phyloP scores from a whole-genome alignment of 768 basidiomycete species.

The Clitopilus hobsonii region DNA sequence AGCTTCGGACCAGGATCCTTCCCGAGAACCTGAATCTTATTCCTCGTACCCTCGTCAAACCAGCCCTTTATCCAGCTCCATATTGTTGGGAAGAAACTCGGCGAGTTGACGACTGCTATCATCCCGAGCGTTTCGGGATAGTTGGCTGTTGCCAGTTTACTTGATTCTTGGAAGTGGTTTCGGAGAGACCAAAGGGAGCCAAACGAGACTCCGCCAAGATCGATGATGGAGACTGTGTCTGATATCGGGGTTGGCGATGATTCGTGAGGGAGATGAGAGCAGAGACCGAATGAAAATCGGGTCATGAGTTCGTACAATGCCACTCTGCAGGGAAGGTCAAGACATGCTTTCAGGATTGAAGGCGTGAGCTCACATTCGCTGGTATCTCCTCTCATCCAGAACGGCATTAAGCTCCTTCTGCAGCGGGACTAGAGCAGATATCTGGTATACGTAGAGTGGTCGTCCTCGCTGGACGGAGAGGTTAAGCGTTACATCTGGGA shows the following conservation, averaged over 20 bases:
- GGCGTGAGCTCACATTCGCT: constrained; percentile 54
- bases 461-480: constrained; percentile 45
- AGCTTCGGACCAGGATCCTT: constrained; percentile 52
- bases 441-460: constrained; percentile 73
- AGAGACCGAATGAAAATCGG: constrained; percentile 61
- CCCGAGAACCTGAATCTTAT: constrained; percentile 73
- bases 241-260: constrained; percentile 50
- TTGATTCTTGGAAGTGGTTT: constrained; percentile 70
- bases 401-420: constrained; percentile 59
- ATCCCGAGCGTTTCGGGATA: constrained; percentile 76
- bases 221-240: constrained; percentile 64
- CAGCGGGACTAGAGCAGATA: constrained; percentile 55
- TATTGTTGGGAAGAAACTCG: constrained; percentile 76
- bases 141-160: constrained; percentile 68
- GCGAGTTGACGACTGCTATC: constrained; percentile 72
- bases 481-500: background rate
- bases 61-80: constrained; percentile 86
- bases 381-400: constrained; percentile 50
- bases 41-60: constrained; percentile 77
- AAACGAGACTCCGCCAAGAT: constrained; percentile 61
- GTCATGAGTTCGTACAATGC: constrained; percentile 64
- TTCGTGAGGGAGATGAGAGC: constrained; percentile 53
- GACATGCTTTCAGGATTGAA: background rate
- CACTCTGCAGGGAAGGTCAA: constrained; percentile 34
- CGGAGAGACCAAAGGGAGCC: constrained; percentile 66